phyloP scores from a whole-genome alignment of 768 basidiomycete genomes.

The Auricularia sp. region DNA sequence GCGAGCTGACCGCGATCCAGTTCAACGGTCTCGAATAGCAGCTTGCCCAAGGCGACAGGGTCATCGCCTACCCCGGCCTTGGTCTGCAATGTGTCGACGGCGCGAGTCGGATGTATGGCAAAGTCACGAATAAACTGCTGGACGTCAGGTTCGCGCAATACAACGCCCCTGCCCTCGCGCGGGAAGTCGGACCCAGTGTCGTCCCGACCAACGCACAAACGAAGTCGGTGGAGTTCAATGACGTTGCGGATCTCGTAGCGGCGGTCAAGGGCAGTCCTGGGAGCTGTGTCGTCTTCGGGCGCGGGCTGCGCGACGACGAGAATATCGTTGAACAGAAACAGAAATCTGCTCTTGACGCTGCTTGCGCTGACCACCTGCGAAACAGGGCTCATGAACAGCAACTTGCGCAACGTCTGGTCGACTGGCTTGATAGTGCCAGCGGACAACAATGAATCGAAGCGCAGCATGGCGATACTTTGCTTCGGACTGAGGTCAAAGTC shows the following conservation, averaged over 20 bases:
- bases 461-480: neutral
- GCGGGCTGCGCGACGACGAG: slow-evolving; percentile 90
- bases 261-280: slow-evolving; percentile 49
- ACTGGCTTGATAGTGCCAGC: slow-evolving; percentile 21
- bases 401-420: slow-evolving; percentile 79
- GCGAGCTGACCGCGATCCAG: slow-evolving; percentile 77
- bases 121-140: slow-evolving; percentile 73
- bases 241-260: slow-evolving; percentile 86
- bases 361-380: slow-evolving; percentile 90
- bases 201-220: slow-evolving; percentile 15
- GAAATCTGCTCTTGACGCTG: slow-evolving; percentile 89
- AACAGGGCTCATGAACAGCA: slow-evolving; percentile 76
- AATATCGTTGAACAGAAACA: slow-evolving; percentile 95
- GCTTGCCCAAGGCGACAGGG: slow-evolving; percentile 65
- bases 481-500: neutral
- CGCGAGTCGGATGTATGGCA: slow-evolving; percentile 66
- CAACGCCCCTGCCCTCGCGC: slow-evolving; percentile 43
- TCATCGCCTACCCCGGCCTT: slow-evolving; percentile 55
- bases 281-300: slow-evolving; percentile 45
- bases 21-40: slow-evolving; percentile 72
- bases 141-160: slow-evolving; percentile 51
- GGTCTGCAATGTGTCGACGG: slow-evolving; percentile 59
- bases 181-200: slow-evolving; percentile 4
- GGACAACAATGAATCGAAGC: neutral
- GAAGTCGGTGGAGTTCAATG: slow-evolving; percentile 62